Percentiles rank a stretch among this genome's conserved stretches.
Evolutionary conservation across 2,329 filamentous ascomycete genomes (phyloP).

Genomic region (Ophiostoma ips): DNA sequence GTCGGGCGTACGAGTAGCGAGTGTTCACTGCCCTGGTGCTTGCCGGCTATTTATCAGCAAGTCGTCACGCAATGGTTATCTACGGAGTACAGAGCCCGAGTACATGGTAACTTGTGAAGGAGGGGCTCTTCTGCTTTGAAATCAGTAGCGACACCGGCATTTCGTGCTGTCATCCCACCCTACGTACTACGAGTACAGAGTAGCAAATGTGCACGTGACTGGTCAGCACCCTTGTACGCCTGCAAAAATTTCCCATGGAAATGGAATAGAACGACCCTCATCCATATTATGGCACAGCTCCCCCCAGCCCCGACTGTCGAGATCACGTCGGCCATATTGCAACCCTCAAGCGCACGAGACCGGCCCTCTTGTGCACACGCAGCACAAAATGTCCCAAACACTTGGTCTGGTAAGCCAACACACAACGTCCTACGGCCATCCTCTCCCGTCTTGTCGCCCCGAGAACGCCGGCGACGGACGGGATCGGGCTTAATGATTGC

Average conservation of each 20-base stretch:
- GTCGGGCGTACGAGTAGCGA: background rate
- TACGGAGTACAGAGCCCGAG: too few relatives aligned
- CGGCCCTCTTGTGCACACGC: background rate
- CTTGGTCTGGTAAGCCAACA: slow-evolving; percentile 50
- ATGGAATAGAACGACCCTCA: background rate
- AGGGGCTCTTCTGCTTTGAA: slow-evolving; percentile 7
- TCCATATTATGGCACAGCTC: background rate
- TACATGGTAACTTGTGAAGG: background rate
- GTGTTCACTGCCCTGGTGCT: too few relatives aligned
- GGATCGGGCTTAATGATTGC: background rate
- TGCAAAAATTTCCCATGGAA: background rate
- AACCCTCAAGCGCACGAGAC: background rate
- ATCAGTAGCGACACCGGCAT: slow-evolving; percentile 7
- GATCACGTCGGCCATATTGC: background rate
- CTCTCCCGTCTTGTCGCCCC: background rate
- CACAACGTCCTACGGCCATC: background rate
- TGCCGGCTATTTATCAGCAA: too few relatives aligned
- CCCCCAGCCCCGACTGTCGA: background rate
- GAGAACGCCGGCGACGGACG: background rate
- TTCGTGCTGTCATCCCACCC: background rate
- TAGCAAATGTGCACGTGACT: background rate
- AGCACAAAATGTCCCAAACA: slow-evolving; percentile 55
- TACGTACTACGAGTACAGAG: background rate
- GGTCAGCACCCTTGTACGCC: background rate
- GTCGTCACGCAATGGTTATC: background rate